These are phyloP conservation scores for Fragaria nilgerrensis DNA, from an alignment of 306 rosid genomes.

Conservation along the genomic window DNA sequence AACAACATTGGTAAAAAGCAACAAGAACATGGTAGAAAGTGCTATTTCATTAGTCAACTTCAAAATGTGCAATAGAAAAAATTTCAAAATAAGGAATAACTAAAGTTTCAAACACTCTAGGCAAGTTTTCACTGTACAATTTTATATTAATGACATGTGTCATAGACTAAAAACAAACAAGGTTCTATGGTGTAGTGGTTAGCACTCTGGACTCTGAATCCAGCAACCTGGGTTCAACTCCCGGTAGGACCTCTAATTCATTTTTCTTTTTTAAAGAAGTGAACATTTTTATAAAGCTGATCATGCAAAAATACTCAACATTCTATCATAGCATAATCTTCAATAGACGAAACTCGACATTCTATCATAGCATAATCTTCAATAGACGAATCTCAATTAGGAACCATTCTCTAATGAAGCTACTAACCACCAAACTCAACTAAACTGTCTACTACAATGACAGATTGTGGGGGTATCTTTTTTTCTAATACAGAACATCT, in stretches of 20 bases:
- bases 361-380: not conserved
- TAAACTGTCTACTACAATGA: constrained; percentile 65
- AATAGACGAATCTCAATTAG: constrained; percentile 64
- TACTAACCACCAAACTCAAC: not conserved
- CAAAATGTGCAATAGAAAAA: not conserved
- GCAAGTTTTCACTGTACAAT: not conserved
- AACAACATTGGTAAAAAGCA: not conserved
- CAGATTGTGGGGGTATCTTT: constrained; percentile 63
- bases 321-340: not conserved
- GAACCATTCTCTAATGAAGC: constrained; percentile 19
- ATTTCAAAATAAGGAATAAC: too few species aligned
- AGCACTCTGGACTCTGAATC: constrained; percentile 5
- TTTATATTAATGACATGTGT: not conserved
- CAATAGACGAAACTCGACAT: constrained; percentile 51
- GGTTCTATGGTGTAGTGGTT: not conserved
- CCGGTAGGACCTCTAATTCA: not conserved
- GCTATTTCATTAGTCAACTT: not conserved
- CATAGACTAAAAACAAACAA: not conserved
- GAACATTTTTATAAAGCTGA: not conserved
- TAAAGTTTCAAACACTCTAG: not conserved
- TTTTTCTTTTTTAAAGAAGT: not conserved
- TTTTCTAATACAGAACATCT: not conserved
- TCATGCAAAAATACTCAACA: not conserved
- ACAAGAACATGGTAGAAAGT: not conserved
- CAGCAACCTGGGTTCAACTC: not conserved